Base-by-base conservation (phyloP, 306 rosid species). In the Delonix regia region DNA sequence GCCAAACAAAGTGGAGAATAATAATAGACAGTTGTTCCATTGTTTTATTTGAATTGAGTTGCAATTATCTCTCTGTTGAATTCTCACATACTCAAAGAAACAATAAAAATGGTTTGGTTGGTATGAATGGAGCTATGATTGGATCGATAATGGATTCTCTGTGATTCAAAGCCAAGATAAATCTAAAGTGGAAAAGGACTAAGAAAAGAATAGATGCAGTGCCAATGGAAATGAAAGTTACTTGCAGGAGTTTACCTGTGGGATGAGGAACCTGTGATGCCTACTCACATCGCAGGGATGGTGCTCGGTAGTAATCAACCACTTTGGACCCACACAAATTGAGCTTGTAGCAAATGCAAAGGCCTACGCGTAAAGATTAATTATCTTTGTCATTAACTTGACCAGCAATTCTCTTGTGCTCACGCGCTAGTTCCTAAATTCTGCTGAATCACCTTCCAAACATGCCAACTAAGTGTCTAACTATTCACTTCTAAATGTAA, bases 261-360 rank as follows among this genome's bases (percentile, higher is more conserved):
- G 38, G 4, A 4, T 16, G 49, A 53, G 25, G 39, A 38, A 53
- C 12, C 10, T 71, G n/a, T n/a, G n/a, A n/a, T n/a, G n/a, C n/a
- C n/a, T n/a, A n/a, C n/a, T n/a, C n/a, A n/a, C n/a, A n/a, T n/a
- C n/a, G n/a, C n/a, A 27, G 6, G 4, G 7, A 36, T 39, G n/a
- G 19, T 16, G 24, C 45, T 12, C 2, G 5, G 21, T 21, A 16
- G 36, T 72, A 62, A 74, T 76, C 73, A 81, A 75, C 81, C 14
- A 49, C 68, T 55, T 61, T 9, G 55, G 39, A 68, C 55, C 18
- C 76, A 30, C 68, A 52, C 42, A 25, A 14, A 15, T 28, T 0
- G 1, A 38, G 51, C 0, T 44, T 27, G 1, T 11, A 14, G 13
- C 53, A 36, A 7, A 15, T 36, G 44, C 19, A 8, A 48, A 30